Evolutionary conservation across 805 yeast genomes (phyloP), one percentile per base, ranked within the genome.

Genomic region (Ogataea dorogensis): DNA sequence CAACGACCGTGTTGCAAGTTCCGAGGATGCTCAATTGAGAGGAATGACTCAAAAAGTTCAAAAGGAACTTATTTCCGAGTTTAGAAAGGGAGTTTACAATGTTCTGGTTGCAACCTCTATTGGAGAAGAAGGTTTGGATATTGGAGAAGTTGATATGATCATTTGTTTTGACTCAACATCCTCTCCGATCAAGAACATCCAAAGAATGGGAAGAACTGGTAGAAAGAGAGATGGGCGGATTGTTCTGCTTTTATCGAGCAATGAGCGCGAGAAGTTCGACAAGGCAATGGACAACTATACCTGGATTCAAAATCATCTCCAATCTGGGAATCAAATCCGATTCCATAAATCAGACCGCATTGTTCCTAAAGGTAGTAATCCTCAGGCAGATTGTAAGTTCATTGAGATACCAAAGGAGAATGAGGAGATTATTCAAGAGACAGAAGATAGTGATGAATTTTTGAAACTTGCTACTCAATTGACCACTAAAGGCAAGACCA

Each of bases 61-160:
- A 53, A 87, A 86, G 48, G 81, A 80, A 38, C 72, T 86, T 8
- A 81, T 93, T 18, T 71, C 72, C 19, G 69, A 79, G 39, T 93
- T 93, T 62, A 85, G 81, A 50, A 52, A 60, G 0, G 96, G 95
- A 6, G 68, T 61, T 1, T 75, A 76, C 51, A 94, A 93, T 54
- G 78, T 86, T 7, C 64, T 93, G 14, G 96, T 93, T 5, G 96
- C 98, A 4, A 93, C 99, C 0, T 88, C 96, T 0, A 91, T 93
- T 54, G 99, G 98, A 30, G 99, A 93, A 58, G 99, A 93, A 67
- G 99, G 99, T 28, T 70, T 93, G 46, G 98, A 93, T 67, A 94
- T 93, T 47, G 98, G 98, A 20, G 97, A 94, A 57, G 99, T 93
- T 35, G 98, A 93, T 59, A 58, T 93, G 50, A 91, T 93, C 48